These are phyloP conservation scores for Chaetomiaceae sp. DNA, from an alignment of 2,329 filamentous ascomycete species.

Conservation along the genomic window DNA sequence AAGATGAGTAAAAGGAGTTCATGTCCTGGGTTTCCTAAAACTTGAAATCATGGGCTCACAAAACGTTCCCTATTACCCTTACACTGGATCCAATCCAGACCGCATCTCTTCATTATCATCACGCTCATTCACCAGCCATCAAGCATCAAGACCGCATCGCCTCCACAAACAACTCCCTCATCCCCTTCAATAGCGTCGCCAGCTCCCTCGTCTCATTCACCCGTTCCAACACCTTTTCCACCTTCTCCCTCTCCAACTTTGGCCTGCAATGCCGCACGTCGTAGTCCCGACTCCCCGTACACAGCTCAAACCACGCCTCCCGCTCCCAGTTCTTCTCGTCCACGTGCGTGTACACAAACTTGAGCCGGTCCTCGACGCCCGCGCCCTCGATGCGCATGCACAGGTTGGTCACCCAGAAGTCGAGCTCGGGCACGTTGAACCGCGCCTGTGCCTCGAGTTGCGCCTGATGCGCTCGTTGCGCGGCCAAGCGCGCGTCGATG, in stretches of 20 bases:
- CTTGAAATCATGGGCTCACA: too few relatives aligned
- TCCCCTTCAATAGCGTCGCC: conserved; percentile 69
- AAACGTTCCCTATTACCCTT: too few relatives aligned
- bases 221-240: conserved; percentile 70
- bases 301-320: conserved; percentile 91
- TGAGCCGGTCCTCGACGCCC: conserved; percentile 76
- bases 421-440: conserved; percentile 87
- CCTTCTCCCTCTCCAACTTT: conserved; percentile 72
- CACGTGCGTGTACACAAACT: conserved; percentile 84
- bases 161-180: conserved; percentile 74
- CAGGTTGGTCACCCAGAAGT: conserved; percentile 92
- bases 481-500: conserved; percentile 65
- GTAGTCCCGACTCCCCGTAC: conserved; percentile 77
- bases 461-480: conserved; percentile 66
- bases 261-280: conserved; percentile 77
- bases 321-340: conserved; percentile 82
- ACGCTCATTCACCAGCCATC: not conserved
- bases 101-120: not conserved
- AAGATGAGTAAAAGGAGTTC: too few relatives aligned
- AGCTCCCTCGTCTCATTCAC: conserved; percentile 79
- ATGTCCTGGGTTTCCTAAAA: too few relatives aligned
- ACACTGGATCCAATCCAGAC: not conserved
- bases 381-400: conserved; percentile 87
- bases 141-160: conserved; percentile 55
- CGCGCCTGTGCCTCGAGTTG: conserved; percentile 78